A percentile compares a stretch with the other conserved stretches of the same genome.
phyloP scores from a whole-genome alignment of 495 filamentous ascomycete species.

The Oidiodendron maius region DNA sequence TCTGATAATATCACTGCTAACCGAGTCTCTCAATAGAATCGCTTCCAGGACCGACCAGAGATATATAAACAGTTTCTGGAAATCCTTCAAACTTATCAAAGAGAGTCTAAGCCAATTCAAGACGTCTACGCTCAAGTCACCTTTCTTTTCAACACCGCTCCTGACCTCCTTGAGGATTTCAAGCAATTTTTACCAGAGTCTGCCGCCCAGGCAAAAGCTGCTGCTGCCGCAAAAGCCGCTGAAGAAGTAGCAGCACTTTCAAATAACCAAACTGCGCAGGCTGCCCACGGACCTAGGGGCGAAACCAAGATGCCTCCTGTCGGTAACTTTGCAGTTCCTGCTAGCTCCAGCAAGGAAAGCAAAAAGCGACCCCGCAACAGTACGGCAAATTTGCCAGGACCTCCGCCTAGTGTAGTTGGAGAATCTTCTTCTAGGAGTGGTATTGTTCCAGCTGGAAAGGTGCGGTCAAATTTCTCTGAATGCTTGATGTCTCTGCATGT shows the following conservation, averaged over 20 bases:
- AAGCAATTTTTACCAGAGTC: slow-evolving; percentile 98
- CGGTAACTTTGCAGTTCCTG: slow-evolving; percentile 84
- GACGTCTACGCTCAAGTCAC: slow-evolving; percentile 99
- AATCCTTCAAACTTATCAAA: slow-evolving; percentile 96
- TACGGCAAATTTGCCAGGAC: neutral
- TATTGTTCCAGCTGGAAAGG: slow-evolving; percentile 31
- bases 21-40: slow-evolving; percentile 56
- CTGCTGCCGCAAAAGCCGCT: slow-evolving; percentile 58
- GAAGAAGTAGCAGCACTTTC: slow-evolving; percentile 43
- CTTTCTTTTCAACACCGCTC: slow-evolving; percentile 83
- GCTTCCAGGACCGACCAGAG: slow-evolving; percentile 89
- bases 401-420: slow-evolving; percentile 3
- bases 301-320: slow-evolving; percentile 80
- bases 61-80: slow-evolving; percentile 99
- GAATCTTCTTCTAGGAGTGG: slow-evolving; percentile 8
- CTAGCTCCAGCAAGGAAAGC: slow-evolving; percentile 70
- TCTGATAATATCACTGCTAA: slow-evolving; percentile 13
- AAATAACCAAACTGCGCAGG: slow-evolving; percentile 41
- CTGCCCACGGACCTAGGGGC: slow-evolving; percentile 30
- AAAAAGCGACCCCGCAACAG: slow-evolving; percentile 57
- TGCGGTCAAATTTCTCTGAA: slow-evolving; percentile 6
- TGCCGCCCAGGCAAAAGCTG: slow-evolving; percentile 79
- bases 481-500: neutral
- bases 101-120: slow-evolving; percentile 96
- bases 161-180: slow-evolving; percentile 97